These are phyloP conservation scores for Calonectria pseudoreteaudii DNA, from an alignment of 2,329 filamentous ascomycete genomes.

Conservation along the genomic window DNA sequence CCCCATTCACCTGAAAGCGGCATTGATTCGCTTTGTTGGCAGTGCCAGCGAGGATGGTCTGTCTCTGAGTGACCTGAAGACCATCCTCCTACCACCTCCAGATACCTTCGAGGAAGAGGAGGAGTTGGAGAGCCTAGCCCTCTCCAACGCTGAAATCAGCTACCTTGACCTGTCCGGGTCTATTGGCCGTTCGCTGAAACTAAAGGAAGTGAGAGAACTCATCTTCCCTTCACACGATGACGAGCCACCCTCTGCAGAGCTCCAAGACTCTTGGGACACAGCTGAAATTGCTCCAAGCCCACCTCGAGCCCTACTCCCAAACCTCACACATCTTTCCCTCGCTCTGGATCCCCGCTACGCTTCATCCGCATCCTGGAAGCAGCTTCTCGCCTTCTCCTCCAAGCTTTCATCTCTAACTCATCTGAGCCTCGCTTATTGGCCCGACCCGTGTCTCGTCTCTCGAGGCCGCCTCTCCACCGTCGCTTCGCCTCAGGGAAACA, in stretches of 20 bases:
- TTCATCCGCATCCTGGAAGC: slow-evolving; percentile 65
- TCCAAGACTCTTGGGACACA: slow-evolving; percentile 67
- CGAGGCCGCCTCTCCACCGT: slow-evolving; percentile 63
- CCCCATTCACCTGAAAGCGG: slow-evolving; percentile 64
- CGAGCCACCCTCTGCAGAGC: slow-evolving; percentile 33
- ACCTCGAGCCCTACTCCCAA: slow-evolving; percentile 61
- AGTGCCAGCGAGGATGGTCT: slow-evolving; percentile 59
- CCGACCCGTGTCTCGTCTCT: slow-evolving; percentile 68
- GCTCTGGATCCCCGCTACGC: slow-evolving; percentile 55
- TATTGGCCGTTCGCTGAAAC: slow-evolving; percentile 60
- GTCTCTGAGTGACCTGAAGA: slow-evolving; percentile 61
- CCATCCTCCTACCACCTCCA: slow-evolving; percentile 55
- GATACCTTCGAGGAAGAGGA: slow-evolving; percentile 39
- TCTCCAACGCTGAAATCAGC: slow-evolving; percentile 52
- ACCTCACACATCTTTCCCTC: slow-evolving; percentile 71
- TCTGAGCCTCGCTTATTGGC: slow-evolving; percentile 72
- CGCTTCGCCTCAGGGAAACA: slow-evolving; percentile 55
- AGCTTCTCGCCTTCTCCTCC: slow-evolving; percentile 65
- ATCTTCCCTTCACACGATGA: slow-evolving; percentile 56
- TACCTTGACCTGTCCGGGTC: slow-evolving; percentile 67
- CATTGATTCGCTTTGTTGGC: slow-evolving; percentile 64
- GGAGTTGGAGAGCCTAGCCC: slow-evolving; percentile 39
- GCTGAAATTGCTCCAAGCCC: slow-evolving; percentile 47
- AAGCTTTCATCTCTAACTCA: slow-evolving; percentile 69
- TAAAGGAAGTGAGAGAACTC: slow-evolving; percentile 65